Evolutionary conservation across 2,329 filamentous ascomycete genomes (phyloP), one percentile per base, ranked within the genome.

Genomic region (Aspergillus sp.): DNA sequence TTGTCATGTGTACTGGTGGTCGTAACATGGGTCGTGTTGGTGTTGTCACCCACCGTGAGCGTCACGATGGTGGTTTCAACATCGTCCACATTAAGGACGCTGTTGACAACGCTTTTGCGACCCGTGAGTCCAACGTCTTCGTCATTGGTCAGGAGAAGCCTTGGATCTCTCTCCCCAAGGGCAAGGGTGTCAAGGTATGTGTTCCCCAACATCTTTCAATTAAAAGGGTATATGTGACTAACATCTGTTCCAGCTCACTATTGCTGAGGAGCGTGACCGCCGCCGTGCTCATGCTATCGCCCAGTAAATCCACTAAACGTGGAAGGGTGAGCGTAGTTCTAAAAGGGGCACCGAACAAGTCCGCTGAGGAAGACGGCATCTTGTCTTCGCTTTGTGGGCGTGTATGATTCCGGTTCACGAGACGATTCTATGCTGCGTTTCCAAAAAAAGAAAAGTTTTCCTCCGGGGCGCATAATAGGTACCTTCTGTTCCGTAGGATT

Each of bases 11-110:
- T 70, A 98, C 93, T 64, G 93, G 93, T 85, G 93, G 93, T 84
- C 93, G 91, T 73, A 98, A 98, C 88, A 98, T 97, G 91, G 93
- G 93, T 74, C 93, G 93, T 91, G 91, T 98, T 70, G 93, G 93
- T 86, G 91, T 97, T 74, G 94, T 98, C 80, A 97, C 93, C 68
- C 90, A 98, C 84, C 91, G 93, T 81, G 93, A 98, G 83, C 88
- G 93, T 68, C 93, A 98, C 83, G 93, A 98, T 66, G 93, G 93
- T 82, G 93, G 93, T 75, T 98, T 98, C 87, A 94, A 94, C 83
- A 94, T 98, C 70, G 90, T 98, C 74, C 90, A 96, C 82, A 86
- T 98, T 78, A 98, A 98, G 87, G 93, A 98, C 71, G 91, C 90
- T 69, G 91, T 98, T 77, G 93, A 97, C 85, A 98, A 98, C 86